Percentiles rank a stretch among this genome's conserved stretches.
phyloP scores from a whole-genome alignment of 2,329 filamentous ascomycete genomes.

The Fulvia fulva region DNA sequence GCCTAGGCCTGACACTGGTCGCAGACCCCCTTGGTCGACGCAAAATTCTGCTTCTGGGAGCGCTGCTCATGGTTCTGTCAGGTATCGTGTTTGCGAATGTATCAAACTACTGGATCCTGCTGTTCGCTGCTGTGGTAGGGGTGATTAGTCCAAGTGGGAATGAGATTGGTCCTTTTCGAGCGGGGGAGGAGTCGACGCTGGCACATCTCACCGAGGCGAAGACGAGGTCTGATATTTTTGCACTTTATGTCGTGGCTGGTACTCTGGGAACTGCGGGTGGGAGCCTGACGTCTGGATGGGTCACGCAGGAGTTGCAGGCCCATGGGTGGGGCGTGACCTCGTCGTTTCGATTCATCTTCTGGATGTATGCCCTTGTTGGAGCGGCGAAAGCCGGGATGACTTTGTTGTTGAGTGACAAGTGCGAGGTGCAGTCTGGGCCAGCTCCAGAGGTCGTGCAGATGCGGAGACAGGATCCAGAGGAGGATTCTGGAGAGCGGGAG shows the following conservation, averaged over 20 bases:
- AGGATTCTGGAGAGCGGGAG: constrained; percentile 14
- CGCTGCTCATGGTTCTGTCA: constrained; percentile 27
- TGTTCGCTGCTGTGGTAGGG: constrained; percentile 32
- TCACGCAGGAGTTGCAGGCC: constrained; percentile 33
- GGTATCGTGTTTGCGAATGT: constrained; percentile 29
- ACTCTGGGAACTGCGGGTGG: constrained; percentile 29
- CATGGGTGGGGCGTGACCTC: constrained; percentile 37
- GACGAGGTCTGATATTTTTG: constrained; percentile 29
- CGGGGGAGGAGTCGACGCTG: constrained; percentile 33
- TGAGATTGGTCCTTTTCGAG: constrained; percentile 36
- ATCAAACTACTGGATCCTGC: constrained; percentile 29
- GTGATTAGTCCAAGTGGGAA: constrained; percentile 35
- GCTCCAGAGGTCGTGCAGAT: constrained; percentile 5
- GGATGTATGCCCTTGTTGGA: constrained; percentile 41
- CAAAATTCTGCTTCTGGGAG: constrained; percentile 27
- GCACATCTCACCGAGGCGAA: constrained; percentile 29
- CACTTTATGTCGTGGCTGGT: constrained; percentile 31
- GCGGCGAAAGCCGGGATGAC: constrained; percentile 37
- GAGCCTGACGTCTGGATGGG: constrained; percentile 35
- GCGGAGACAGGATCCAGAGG: not conserved
- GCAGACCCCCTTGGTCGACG: constrained; percentile 32
- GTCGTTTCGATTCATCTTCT: constrained; percentile 41
- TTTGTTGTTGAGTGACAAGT: constrained; percentile 37
- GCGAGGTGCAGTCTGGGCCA: constrained; percentile 31
- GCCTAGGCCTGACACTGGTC: constrained; percentile 28